phyloP scores from a whole-genome alignment of 805 yeast species.

The Candida nanaspora region DNA sequence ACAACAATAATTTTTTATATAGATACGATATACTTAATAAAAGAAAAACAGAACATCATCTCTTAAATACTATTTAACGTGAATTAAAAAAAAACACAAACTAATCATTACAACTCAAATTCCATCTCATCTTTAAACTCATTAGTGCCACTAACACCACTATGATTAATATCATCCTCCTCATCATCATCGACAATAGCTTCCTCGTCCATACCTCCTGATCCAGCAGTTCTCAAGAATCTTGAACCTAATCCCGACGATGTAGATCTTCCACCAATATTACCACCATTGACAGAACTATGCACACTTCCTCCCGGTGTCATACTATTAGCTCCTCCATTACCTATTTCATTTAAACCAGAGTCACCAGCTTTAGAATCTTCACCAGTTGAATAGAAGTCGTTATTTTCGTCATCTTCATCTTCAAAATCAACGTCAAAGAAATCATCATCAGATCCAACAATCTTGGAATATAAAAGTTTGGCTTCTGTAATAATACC shows the following conservation, averaged over 20 bases:
- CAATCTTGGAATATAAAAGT: slow-evolving; percentile 64
- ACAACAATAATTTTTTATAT: too few species aligned
- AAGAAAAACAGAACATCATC: too few species aligned
- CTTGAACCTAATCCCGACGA: neutral
- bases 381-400: too few species aligned
- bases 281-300: too few species aligned
- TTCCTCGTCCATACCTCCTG: slow-evolving; percentile 33
- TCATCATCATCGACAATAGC: slow-evolving; percentile 20
- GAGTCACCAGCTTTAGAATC: too few species aligned
- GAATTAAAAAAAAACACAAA: too few species aligned
- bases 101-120: slow-evolving; percentile 25
- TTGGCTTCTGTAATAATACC: slow-evolving; percentile 82
- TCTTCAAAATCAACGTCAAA: slow-evolving; percentile 96
- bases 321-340: too few species aligned
- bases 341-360: too few species aligned
- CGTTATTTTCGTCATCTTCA: slow-evolving; percentile 53
- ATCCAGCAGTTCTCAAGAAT: slow-evolving; percentile 10
- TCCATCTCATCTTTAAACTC: slow-evolving; percentile 30
- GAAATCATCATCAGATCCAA: slow-evolving; percentile 93
- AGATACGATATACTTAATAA: too few species aligned
- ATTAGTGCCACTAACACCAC: slow-evolving; percentile 8
- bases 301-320: too few species aligned
- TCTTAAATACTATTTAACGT: too few species aligned
- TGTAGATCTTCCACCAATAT: slow-evolving; percentile 9
- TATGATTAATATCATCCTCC: slow-evolving; percentile 6